Evolutionary conservation across 257 asterid genomes (phyloP).

Genomic region (Asclepias syriaca): DNA sequence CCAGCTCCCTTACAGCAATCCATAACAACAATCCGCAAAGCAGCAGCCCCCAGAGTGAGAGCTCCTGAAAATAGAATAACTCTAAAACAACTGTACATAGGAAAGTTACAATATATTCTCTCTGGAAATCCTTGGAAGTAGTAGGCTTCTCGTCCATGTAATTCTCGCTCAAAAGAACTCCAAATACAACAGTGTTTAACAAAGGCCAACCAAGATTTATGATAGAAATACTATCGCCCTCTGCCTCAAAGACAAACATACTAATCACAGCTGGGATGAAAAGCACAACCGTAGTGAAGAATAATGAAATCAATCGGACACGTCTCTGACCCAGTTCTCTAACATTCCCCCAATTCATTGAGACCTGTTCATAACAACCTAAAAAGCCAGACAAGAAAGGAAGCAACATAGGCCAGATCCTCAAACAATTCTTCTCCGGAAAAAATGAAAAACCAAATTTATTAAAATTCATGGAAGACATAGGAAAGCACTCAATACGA

Average conservation of each 20-base stretch:
- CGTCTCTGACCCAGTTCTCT: conserved; percentile 65
- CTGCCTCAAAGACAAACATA: conserved; percentile 80
- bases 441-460: conserved; percentile 40
- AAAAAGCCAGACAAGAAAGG: conserved; percentile 79
- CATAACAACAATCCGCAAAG: conserved; percentile 71
- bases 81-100: conserved; percentile 71
- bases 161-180: conserved; percentile 91
- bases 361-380: conserved; percentile 66
- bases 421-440: conserved; percentile 61
- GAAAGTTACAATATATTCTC: conserved; percentile 69
- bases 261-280: conserved; percentile 74
- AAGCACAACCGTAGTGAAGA: conserved; percentile 56
- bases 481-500: conserved; percentile 81
- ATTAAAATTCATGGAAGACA: conserved; percentile 54
- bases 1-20: conserved; percentile 67
- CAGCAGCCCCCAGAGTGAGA: conserved; percentile 85
- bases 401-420: conserved; percentile 86
- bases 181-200: conserved; percentile 81
- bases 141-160: conserved; percentile 51
- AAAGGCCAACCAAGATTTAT: conserved; percentile 73
- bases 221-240: conserved; percentile 62
- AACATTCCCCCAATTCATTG: conserved; percentile 50
- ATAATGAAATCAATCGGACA: conserved; percentile 61
- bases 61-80: conserved; percentile 70
- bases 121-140: conserved; percentile 53